phyloP scores from a whole-genome alignment of 2,329 filamentous ascomycete species.

The Claviceps cyperi region DNA sequence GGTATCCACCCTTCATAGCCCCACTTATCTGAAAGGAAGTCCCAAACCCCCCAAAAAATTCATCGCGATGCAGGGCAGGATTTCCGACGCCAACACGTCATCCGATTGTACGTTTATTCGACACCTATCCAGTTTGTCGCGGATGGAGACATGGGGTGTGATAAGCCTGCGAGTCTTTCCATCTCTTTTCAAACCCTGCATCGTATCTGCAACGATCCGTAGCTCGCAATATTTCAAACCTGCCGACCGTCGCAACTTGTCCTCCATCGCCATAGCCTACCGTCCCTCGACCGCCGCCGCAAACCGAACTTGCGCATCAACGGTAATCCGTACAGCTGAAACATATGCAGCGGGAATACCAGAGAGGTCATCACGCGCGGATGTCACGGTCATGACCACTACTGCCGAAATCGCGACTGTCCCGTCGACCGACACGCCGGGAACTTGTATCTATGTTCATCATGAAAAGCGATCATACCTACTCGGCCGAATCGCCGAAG shows the following conservation, averaged over 20 bases:
- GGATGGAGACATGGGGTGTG: slow-evolving; percentile 5
- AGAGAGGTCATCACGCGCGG: not conserved
- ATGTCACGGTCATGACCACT: slow-evolving; percentile 46
- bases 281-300: not conserved
- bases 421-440: slow-evolving; percentile 77
- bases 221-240: not conserved
- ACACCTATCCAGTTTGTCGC: not conserved
- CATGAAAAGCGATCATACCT: slow-evolving; percentile 74
- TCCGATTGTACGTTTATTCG: not conserved
- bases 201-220: not conserved
- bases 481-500: slow-evolving; percentile 71
- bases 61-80: not conserved
- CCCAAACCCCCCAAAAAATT: not conserved
- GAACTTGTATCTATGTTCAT: slow-evolving; percentile 62
- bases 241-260: not conserved
- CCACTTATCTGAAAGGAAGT: no score
- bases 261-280: not conserved
- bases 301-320: not conserved
- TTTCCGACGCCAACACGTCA: not conserved
- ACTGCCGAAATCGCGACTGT: slow-evolving; percentile 63
- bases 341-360: not conserved
- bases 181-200: not conserved
- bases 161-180: slow-evolving; percentile 1
- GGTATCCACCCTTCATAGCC: no score
- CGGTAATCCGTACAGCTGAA: not conserved